phyloP scores from a whole-genome alignment of 345 rosid genomes.

The Heritiera littoralis region DNA sequence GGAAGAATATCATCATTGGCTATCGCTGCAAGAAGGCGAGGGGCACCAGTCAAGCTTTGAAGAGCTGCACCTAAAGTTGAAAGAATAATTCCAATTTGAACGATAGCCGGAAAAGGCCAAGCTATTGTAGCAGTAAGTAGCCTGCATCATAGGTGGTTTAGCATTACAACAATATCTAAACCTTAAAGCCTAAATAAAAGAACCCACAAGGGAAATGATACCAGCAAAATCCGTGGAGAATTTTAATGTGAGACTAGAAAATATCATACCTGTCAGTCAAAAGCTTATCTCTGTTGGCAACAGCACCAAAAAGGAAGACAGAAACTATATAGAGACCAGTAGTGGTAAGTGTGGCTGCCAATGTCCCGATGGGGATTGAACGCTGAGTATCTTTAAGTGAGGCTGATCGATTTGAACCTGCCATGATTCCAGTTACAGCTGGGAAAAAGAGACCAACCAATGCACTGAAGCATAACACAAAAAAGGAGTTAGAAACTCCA shows the following conservation, averaged over 20 bases:
- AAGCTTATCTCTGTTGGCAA: constrained; percentile 82
- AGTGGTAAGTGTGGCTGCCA: constrained; percentile 92
- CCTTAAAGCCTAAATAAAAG: neutral
- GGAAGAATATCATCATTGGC: constrained; percentile 99
- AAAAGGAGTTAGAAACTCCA: neutral
- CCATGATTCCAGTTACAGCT: constrained; percentile 45
- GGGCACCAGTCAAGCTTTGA: constrained; percentile 97
- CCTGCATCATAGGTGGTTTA: constrained; percentile 80
- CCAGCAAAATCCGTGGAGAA: neutral
- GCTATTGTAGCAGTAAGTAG: constrained; percentile 96
- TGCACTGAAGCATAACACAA: constrained; percentile 19
- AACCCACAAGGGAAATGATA: neutral
- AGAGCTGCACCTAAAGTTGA: constrained; percentile 99
- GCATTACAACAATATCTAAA: neutral
- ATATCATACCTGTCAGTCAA: constrained; percentile 85
- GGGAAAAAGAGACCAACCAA: constrained; percentile 99
- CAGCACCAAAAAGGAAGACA: constrained; percentile 86
- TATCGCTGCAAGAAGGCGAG: constrained; percentile 96
- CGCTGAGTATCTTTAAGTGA: constrained; percentile 94
- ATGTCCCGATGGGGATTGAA: constrained; percentile 93
- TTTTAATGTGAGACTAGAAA: constrained; percentile 6
- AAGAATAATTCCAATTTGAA: constrained; percentile 89
- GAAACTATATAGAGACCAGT: constrained; percentile 74
- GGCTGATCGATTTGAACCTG: constrained; percentile 98
- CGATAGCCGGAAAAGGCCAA: constrained; percentile 87